Conservation (phyloP, 768 basidiomycete genomes). For the Termitomyces sp. region DNA sequence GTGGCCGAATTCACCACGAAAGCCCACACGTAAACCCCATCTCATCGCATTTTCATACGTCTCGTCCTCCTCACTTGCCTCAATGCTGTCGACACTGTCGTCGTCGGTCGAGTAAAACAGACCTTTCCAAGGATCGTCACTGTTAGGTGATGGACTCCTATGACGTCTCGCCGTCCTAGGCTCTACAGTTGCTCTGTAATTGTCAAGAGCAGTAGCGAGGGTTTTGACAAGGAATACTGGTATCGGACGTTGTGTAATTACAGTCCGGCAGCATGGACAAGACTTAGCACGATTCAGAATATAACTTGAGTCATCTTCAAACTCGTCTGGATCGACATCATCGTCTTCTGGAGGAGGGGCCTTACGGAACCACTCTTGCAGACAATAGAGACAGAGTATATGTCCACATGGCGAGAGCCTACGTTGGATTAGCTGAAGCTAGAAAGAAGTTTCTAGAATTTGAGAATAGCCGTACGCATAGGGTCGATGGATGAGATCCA, state of each 20-base stretch:
- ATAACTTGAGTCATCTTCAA: conserved; percentile 32
- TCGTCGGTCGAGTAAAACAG: conserved; percentile 14
- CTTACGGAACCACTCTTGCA: conserved; percentile 74
- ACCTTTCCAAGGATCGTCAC: conserved; percentile 21
- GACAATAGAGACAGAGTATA: conserved; percentile 64
- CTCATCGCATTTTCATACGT: conserved; percentile 20
- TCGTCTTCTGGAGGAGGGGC: conserved; percentile 44
- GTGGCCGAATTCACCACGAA: conserved; percentile 1
- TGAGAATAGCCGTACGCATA: conserved; percentile 43
- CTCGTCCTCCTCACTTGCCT: conserved; percentile 20
- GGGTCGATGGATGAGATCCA: conserved; percentile 61
- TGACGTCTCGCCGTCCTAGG: background rate
- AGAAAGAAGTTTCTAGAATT: background rate
- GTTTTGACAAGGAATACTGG: conserved; percentile 67
- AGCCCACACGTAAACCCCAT: conserved; percentile 10
- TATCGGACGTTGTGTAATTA: conserved; percentile 51
- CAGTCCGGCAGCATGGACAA: conserved; percentile 66
- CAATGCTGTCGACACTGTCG: conserved; percentile 8
- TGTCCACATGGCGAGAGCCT: conserved; percentile 77
- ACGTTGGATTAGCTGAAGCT: conserved; percentile 8
- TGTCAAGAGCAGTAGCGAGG: conserved; percentile 42
- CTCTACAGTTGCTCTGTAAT: conserved; percentile 12
- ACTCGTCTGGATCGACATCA: conserved; percentile 30
- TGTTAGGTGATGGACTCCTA: conserved; percentile 25
- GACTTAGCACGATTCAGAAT: conserved; percentile 58